These are phyloP conservation scores for Berberis thunbergii DNA, from an alignment of 164 flowering plant species.

Conservation along the genomic window DNA sequence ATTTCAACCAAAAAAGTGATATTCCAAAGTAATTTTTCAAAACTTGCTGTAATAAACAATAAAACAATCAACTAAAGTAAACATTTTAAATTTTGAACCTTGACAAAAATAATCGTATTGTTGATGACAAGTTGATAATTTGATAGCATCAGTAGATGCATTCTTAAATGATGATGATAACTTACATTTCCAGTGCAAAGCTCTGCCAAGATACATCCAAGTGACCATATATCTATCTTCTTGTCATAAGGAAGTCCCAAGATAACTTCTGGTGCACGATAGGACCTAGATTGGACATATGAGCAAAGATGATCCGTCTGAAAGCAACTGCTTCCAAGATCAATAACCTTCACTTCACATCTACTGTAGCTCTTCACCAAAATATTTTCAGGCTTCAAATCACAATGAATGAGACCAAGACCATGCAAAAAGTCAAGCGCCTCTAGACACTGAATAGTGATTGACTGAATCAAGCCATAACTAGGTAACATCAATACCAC, in stretches of 20 bases:
- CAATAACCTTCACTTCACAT: conserved; percentile 98
- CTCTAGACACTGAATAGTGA: conserved; percentile 94
- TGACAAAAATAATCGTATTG: too few species aligned
- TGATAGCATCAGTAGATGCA: too few species aligned
- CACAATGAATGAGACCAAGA: conserved; percentile 98
- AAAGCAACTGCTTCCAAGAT: conserved; percentile 98
- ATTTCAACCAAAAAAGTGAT: too few species aligned
- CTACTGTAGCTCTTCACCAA: conserved; percentile 98
- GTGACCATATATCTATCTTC: conserved; percentile 98
- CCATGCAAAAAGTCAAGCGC: conserved; percentile 91
- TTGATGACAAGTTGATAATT: too few species aligned
- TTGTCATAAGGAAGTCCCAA: conserved; percentile 93
- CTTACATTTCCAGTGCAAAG: conserved; percentile 99
- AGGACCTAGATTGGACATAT: conserved; percentile 98
- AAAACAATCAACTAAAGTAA: too few species aligned
- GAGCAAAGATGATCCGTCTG: conserved; percentile 99
- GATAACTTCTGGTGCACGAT: conserved; percentile 98
- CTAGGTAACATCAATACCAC: conserved; percentile 12
- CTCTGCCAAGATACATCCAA: conserved; percentile 98
- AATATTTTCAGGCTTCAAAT: conserved; percentile 97
- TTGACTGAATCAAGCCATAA: conserved; percentile 57
- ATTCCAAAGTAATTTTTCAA: too few species aligned
- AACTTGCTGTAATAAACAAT: too few species aligned
- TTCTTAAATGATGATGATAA: not conserved
- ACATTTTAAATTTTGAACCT: too few species aligned